Conservation (phyloP, 768 basidiomycete genomes). For the Boletus eberwhitei region DNA sequence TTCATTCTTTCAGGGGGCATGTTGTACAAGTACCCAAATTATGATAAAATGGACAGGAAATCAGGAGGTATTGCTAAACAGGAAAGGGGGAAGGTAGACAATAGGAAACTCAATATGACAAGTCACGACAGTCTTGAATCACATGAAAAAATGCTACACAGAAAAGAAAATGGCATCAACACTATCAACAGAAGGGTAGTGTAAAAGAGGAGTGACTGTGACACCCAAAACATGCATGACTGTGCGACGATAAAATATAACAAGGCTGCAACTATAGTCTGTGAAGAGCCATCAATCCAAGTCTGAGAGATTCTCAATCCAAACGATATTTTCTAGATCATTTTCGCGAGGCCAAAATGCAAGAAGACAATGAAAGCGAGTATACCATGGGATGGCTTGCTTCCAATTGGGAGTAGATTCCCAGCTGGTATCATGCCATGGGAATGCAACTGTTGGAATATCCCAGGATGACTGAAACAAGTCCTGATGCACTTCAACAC, state of each 20-base stretch:
- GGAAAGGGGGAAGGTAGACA: too few relatives aligned
- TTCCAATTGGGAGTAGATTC: background rate
- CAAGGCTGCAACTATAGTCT: background rate
- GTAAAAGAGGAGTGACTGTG: background rate
- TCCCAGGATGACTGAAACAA: background rate
- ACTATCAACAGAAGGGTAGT: conserved; percentile 26
- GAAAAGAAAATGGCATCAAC: too few relatives aligned
- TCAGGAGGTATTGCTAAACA: too few relatives aligned
- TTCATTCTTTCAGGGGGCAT: too few relatives aligned
- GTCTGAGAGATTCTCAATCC: background rate
- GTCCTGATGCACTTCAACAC: background rate
- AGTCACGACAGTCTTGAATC: too few relatives aligned
- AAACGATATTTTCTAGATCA: background rate
- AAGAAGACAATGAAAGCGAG: background rate
- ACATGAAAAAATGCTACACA: too few relatives aligned
- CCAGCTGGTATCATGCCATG: background rate
- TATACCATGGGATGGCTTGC: background rate
- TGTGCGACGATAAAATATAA: background rate
- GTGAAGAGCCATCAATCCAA: background rate
- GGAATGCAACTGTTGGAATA: background rate
- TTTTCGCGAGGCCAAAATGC: background rate
- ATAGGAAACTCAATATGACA: too few relatives aligned
- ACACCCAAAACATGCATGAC: background rate
- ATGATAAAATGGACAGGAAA: too few relatives aligned
- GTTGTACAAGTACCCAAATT: too few relatives aligned